These are phyloP conservation scores for Hamigera avellanea DNA, from an alignment of 495 filamentous ascomycete genomes.

Conservation along the genomic window DNA sequence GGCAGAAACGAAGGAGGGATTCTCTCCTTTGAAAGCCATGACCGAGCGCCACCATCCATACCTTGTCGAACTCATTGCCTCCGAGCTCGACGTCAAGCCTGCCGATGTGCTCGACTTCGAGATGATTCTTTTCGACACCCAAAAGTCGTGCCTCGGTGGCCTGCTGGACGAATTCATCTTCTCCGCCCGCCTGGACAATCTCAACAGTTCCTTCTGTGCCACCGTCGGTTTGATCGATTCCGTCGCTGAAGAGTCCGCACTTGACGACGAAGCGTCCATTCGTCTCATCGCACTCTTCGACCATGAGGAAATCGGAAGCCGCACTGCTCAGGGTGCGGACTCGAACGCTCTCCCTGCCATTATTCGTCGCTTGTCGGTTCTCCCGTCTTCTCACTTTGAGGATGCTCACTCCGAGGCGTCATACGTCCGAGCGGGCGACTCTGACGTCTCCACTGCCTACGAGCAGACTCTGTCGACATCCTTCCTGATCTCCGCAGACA, in stretches of 20 bases:
- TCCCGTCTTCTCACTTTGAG: conserved; percentile 40
- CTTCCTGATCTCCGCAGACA: conserved; percentile 92
- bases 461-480: conserved; percentile 89
- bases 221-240: conserved; percentile 73
- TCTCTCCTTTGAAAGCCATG: conserved; percentile 60
- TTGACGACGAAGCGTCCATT: conserved; percentile 69
- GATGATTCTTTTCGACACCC: conserved; percentile 89
- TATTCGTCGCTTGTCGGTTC: conserved; percentile 72
- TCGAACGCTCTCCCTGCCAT: conserved; percentile 86
- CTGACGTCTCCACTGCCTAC: conserved; percentile 63
- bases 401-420: conserved; percentile 36
- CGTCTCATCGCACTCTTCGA: conserved; percentile 89
- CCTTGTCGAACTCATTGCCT: conserved; percentile 76
- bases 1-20: conserved; percentile 30
- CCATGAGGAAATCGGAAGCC: conserved; percentile 93
- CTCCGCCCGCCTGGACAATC: conserved; percentile 84
- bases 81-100: conserved; percentile 55
- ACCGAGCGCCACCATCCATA: conserved; percentile 82
- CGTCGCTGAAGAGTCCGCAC: conserved; percentile 41
- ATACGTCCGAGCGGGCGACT: conserved; percentile 34
- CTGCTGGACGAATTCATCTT: conserved; percentile 90
- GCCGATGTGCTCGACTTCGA: conserved; percentile 85
- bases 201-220: conserved; percentile 89
- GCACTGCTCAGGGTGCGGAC: conserved; percentile 83
- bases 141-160: conserved; percentile 78